Base-by-base conservation (phyloP, 2,329 filamentous ascomycete genomes). In the Cercospora berteroae region DNA sequence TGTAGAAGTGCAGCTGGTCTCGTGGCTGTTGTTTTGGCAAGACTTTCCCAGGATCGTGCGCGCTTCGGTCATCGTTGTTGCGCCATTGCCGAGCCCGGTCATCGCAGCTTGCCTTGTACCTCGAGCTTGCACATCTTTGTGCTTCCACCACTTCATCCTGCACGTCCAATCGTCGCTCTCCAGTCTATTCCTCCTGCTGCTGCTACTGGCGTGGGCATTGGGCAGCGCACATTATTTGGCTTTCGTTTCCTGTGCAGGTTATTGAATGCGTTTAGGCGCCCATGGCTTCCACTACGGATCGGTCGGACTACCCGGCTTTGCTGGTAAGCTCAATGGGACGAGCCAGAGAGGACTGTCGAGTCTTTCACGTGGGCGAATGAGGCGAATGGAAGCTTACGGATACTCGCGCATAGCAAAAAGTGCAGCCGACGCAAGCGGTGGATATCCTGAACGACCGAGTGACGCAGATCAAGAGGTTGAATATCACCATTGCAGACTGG, bases 401-500 rank as follows among this genome's bases (percentile, higher is more conserved):
- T 56, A 23, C 10, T n/a, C n/a, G 48, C 31, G 63, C 67, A 58
- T 74, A 98, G 94, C 89, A 90, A 73, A 87, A 88, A 76, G 86
- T 99, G 75, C 88, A 92, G 79, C 94, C 95, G 27, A 82, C 82
- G 73, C 92, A 95, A 82, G 94, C 95, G 68, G 91, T 93, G 44
- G 86, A 87, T 64, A 87, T 93, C 67, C 87, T 98, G 75, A 91
- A 90, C 80, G 94, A 97, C 74, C 92, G 95, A 76, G 87, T 98
- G 74, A 91, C 91, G 80, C 88, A 93, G 80, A 94, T 98, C 78
- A 87, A 87, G 75, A 93, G 90, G 79, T 83, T 96, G 81, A 97
- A 99, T 80, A 81, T 84, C 74, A 93, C 97, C 78, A 92, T 99
- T 76, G 94, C 94, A 79, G 94, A 98, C 82, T 99, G 94, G 93